Evolutionary conservation across 768 basidiomycete species (phyloP).

Genomic region (Asterophora parasitica): DNA sequence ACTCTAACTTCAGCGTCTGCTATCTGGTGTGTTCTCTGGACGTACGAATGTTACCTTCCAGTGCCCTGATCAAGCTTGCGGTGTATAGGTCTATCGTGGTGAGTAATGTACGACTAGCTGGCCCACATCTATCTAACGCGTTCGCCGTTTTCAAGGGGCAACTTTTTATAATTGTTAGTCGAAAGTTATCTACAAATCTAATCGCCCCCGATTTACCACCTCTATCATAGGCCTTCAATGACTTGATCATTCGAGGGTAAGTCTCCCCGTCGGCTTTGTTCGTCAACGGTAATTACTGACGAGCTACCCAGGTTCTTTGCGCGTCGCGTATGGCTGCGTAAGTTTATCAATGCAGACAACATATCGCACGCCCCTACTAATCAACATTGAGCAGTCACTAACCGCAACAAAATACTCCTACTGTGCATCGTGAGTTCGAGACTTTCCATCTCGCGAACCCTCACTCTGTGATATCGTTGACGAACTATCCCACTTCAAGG

Average conservation of each 20-base stretch:
- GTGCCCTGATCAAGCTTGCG: neutral
- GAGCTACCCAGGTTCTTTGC: neutral
- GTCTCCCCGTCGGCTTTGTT: neutral
- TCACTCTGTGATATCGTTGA: neutral
- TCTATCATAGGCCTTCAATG: neutral
- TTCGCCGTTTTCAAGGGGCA: neutral
- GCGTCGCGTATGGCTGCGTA: neutral
- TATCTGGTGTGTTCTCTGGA: neutral
- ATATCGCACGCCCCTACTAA: neutral
- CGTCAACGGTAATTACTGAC: neutral
- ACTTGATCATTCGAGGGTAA: conserved; percentile 2
- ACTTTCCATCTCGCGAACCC: neutral
- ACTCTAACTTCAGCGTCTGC: neutral
- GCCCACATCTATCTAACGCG: neutral
- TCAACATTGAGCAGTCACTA: neutral
- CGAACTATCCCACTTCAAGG: neutral
- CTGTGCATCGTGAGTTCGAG: neutral
- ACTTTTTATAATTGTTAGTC: neutral
- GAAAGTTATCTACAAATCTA: neutral
- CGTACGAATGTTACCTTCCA: neutral
- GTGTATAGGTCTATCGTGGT: neutral
- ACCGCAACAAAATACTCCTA: neutral
- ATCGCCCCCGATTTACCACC: neutral
- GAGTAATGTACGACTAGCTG: neutral
- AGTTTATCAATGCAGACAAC: neutral